Evolutionary conservation across 257 asterid genomes (phyloP).

Genomic region (Ehretia macrophylla): DNA sequence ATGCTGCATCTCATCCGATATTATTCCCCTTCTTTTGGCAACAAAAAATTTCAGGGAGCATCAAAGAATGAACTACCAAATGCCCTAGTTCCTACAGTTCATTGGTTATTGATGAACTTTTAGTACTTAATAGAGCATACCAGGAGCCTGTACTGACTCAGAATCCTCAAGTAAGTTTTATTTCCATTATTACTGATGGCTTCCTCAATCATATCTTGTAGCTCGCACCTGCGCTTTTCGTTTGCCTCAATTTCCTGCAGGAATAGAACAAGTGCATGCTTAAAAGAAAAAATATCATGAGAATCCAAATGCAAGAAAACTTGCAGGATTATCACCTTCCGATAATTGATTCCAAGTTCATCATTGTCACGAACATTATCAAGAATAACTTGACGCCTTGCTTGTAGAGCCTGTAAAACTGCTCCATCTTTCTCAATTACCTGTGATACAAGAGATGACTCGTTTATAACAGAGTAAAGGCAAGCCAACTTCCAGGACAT

Average conservation of each 20-base stretch:
- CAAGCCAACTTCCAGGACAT: neutral
- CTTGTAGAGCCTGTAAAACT: conserved; percentile 65
- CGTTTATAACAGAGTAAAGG: neutral
- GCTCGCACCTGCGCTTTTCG: conserved; percentile 69
- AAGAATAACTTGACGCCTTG: conserved; percentile 87
- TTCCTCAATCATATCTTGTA: conserved; percentile 83
- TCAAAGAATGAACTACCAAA: no score
- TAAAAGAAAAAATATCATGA: conserved; percentile 7
- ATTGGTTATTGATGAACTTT: no score
- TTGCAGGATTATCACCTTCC: conserved; percentile 49
- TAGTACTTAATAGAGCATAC: conserved; percentile 25
- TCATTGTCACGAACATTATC: conserved; percentile 96
- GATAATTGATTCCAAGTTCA: conserved; percentile 76
- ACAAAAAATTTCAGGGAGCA: no score
- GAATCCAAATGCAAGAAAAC: neutral
- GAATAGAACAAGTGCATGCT: conserved; percentile 14
- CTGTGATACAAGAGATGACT: conserved; percentile 33
- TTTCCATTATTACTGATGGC: conserved; percentile 81
- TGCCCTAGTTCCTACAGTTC: neutral
- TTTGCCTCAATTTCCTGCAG: conserved; percentile 85
- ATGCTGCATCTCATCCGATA: neutral
- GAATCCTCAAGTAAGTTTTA: conserved; percentile 78
- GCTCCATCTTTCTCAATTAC: conserved; percentile 68
- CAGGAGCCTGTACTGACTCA: conserved; percentile 91
- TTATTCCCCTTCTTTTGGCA: neutral